Percentiles rank a stretch among this genome's conserved stretches.
Evolutionary conservation across 176 grass and related monocot species (phyloP).

Genomic region (Urochloa ruziziensis): DNA sequence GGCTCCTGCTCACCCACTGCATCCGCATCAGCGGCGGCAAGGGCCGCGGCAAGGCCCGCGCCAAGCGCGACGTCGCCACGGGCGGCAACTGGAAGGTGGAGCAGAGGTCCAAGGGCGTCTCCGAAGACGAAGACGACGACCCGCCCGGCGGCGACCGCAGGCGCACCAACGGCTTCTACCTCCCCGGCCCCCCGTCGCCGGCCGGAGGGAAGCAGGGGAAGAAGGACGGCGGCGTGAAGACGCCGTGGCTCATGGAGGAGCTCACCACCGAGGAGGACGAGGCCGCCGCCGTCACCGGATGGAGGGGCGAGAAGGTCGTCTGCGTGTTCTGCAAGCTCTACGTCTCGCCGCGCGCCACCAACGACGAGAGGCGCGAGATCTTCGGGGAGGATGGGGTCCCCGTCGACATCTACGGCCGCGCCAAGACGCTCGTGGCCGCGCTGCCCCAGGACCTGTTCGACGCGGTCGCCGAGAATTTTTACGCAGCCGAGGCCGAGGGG

Average conservation of each 20-base stretch:
- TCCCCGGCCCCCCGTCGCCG: no score
- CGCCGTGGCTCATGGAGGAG: slow-evolving; percentile 37
- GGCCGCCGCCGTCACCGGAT: background rate
- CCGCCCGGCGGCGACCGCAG: background rate
- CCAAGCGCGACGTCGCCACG: background rate
- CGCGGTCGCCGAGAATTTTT: background rate
- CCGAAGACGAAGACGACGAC: background rate
- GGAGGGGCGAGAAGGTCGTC: background rate
- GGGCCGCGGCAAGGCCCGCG: background rate
- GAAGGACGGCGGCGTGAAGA: background rate
- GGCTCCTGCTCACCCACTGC: slow-evolving; percentile 8
- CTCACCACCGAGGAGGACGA: background rate
- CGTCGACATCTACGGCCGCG: background rate
- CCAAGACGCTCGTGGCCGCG: background rate
- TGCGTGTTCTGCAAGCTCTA: slow-evolving; percentile 13
- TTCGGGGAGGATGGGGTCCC: background rate
- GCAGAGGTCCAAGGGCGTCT: background rate
- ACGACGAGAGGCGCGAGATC: background rate
- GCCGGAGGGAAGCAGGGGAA: no score
- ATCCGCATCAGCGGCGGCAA: background rate
- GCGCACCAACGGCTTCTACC: slow-evolving; percentile 10
- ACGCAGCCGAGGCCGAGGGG: background rate
- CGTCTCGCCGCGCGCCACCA: slow-evolving; percentile 15
- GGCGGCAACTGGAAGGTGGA: background rate
- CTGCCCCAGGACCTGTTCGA: background rate